These are phyloP conservation scores for Erigeron canadensis DNA, from an alignment of 129 eudicot species.

Conservation along the genomic window DNA sequence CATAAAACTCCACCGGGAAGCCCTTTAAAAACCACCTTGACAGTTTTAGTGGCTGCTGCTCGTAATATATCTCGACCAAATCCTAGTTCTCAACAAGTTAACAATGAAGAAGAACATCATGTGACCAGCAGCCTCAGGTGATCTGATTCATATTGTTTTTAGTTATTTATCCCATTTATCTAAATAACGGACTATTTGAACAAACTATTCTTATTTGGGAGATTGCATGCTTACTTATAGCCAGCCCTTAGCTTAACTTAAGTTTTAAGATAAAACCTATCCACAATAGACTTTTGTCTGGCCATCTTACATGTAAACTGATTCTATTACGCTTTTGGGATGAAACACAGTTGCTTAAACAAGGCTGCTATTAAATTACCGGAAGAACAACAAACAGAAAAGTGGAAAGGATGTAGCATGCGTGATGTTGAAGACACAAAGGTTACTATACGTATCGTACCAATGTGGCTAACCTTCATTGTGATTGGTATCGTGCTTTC, in stretches of 20 bases:
- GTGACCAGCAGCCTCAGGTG: conserved; percentile 53
- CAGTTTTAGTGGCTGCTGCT: conserved; percentile 47
- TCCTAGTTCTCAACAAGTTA: conserved; percentile 36
- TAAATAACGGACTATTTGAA: no score
- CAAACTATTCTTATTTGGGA: no score
- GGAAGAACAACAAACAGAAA: conserved; percentile 23
- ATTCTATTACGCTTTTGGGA: not conserved
- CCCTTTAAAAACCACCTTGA: conserved; percentile 39
- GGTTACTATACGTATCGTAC: conserved; percentile 54
- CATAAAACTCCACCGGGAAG: conserved; percentile 38
- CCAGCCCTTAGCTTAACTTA: no score
- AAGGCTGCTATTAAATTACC: conserved; percentile 60
- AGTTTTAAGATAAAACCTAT: no score
- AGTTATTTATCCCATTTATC: no score
- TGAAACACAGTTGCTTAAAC: conserved; percentile 48
- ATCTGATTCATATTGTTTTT: no score
- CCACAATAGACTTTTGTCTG: no score
- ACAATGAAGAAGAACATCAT: conserved; percentile 21
- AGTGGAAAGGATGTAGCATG: conserved; percentile 62
- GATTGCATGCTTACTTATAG: no score
- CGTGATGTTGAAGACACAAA: conserved; percentile 67
- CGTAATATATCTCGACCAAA: conserved; percentile 35
- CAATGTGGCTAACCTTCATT: conserved; percentile 64
- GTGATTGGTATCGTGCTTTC: conserved; percentile 53
- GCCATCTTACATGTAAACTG: no score